Conservation (phyloP, 2,329 filamentous ascomycete species). For the Trichoderma breve region DNA sequence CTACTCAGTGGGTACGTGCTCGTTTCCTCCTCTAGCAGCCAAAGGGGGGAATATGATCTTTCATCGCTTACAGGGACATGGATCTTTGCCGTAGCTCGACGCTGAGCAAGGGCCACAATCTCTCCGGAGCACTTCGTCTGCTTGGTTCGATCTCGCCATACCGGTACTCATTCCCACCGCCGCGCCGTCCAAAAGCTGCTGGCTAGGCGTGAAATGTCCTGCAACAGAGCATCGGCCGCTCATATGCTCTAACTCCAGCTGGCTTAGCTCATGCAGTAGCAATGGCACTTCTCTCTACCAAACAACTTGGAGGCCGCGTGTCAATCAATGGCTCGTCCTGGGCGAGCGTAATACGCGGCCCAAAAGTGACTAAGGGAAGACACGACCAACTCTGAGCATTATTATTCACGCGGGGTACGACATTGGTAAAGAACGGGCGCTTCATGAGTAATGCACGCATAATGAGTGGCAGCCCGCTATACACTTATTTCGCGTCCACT, state of each 20-base stretch:
- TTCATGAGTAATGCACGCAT: not conserved
- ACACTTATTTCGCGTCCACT: not conserved
- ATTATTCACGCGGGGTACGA: not conserved
- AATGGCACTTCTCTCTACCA: not conserved
- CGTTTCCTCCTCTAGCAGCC: not conserved
- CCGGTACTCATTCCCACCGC: not conserved
- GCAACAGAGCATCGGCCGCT: not conserved
- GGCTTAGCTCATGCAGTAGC: slow-evolving; percentile 4
- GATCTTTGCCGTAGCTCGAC: not conserved
- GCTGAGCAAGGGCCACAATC: not conserved
- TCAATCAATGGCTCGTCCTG: not conserved
- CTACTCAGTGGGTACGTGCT: not conserved
- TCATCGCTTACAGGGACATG: not conserved
- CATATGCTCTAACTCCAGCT: not conserved
- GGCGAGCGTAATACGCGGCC: not conserved
- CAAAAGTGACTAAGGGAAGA: not conserved
- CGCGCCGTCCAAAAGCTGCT: not conserved
- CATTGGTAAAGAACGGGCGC: not conserved
- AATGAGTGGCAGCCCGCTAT: not conserved
- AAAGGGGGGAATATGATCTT: not conserved
- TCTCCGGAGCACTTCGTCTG: not conserved
- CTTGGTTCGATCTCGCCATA: not conserved
- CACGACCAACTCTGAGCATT: not conserved
- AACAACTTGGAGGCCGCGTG: not conserved
- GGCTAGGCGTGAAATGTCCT: not conserved